A percentile compares a stretch with the other conserved stretches of the same genome.
Conservation (phyloP, 805 yeast species). For the Scheffersomyces stipitis region DNA sequence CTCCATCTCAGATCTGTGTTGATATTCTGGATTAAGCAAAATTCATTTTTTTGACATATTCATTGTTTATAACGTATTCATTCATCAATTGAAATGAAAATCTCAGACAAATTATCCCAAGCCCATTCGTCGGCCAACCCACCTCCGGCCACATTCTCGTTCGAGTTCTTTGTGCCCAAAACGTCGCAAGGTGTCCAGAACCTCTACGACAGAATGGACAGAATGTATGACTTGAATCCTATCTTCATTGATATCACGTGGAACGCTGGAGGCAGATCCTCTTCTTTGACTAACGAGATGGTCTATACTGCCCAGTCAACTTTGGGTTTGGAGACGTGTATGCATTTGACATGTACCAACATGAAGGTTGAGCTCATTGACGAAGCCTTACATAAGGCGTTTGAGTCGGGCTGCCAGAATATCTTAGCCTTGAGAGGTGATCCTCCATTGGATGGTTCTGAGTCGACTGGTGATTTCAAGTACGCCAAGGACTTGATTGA, state of each 20-base stretch:
- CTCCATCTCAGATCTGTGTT: too few relatives aligned
- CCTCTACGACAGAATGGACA: constrained; percentile 93
- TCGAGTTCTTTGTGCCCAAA: constrained; percentile 96
- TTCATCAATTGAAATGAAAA: too few relatives aligned
- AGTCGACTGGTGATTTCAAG: constrained; percentile 77
- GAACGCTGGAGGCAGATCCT: constrained; percentile 95
- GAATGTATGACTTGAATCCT: constrained; percentile 92
- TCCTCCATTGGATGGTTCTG: constrained; percentile 77
- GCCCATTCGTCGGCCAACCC: constrained; percentile 40
- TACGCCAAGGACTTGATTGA: constrained; percentile 85
- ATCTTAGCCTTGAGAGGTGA: constrained; percentile 95
- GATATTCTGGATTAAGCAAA: too few relatives aligned
- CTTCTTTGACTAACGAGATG: constrained; percentile 85
- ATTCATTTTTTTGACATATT: too few relatives aligned
- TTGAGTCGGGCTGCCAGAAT: constrained; percentile 90
- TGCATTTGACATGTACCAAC: constrained; percentile 97
- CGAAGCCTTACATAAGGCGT: constrained; percentile 81
- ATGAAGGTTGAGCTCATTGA: constrained; percentile 84
- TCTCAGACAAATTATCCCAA: constrained; percentile 41
- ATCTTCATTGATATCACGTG: constrained; percentile 94
- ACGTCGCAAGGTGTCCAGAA: constrained; percentile 96
- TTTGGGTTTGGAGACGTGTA: constrained; percentile 91
- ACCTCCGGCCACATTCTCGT: constrained; percentile 76
- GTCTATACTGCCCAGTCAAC: constrained; percentile 88
- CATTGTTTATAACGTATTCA: too few relatives aligned